These are phyloP conservation scores for Penicillium sp. DNA, from an alignment of 2,329 filamentous ascomycete species.

Conservation along the genomic window DNA sequence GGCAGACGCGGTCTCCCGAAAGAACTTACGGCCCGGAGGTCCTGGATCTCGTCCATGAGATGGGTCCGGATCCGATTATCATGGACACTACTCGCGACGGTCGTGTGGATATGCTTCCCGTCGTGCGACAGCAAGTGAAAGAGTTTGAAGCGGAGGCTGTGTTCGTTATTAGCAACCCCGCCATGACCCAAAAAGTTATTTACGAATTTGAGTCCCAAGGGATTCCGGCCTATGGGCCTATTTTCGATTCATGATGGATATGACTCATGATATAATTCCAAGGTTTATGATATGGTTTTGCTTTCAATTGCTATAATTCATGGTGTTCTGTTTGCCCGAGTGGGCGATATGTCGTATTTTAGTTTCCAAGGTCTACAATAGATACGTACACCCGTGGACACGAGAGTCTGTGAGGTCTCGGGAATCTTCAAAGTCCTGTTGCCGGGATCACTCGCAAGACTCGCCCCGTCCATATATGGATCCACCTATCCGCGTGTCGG, in stretches of 20 bases:
- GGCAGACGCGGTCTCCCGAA: slow-evolving; percentile 60
- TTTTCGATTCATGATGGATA: slow-evolving; percentile 60
- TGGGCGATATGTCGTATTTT: background rate
- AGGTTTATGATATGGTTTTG: background rate
- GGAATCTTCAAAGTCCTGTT: too few relatives aligned
- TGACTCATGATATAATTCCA: background rate
- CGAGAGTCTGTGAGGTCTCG: too few relatives aligned
- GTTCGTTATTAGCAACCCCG: slow-evolving; percentile 66
- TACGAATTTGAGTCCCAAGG: slow-evolving; percentile 63
- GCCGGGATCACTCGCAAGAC: too few relatives aligned
- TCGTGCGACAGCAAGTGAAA: slow-evolving; percentile 50
- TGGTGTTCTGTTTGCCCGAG: background rate
- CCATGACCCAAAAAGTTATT: slow-evolving; percentile 63
- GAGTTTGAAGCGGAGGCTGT: slow-evolving; percentile 59
- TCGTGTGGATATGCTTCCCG: slow-evolving; percentile 58
- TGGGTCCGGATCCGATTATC: slow-evolving; percentile 61
- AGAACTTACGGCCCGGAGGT: slow-evolving; percentile 59
- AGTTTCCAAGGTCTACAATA: too few relatives aligned
- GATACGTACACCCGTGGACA: too few relatives aligned
- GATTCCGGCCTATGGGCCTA: slow-evolving; percentile 64
- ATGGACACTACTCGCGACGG: slow-evolving; percentile 60
- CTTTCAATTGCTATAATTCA: too few relatives aligned
- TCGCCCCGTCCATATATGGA: too few relatives aligned
- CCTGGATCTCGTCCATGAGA: slow-evolving; percentile 52
- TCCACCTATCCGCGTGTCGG: too few relatives aligned